Percentiles rank a stretch among this genome's conserved stretches.
These are phyloP conservation scores for Fomitiporia mediterranea DNA, from an alignment of 1,284 basidiomycete genomes.

Conservation along the genomic window DNA sequence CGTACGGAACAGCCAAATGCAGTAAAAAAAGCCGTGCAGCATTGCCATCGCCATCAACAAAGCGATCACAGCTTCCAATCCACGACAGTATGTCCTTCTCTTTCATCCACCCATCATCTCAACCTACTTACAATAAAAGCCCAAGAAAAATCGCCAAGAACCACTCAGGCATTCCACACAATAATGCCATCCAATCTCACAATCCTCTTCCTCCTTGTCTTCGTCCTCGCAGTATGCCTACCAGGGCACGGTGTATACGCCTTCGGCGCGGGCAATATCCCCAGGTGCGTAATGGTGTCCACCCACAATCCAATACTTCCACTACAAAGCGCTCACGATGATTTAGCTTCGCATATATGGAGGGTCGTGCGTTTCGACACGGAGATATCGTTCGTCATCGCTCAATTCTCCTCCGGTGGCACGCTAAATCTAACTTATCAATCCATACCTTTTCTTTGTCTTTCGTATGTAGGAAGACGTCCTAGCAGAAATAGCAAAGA, in stretches of 20 bases:
- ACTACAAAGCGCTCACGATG: background rate
- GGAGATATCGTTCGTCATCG: conserved; percentile 69
- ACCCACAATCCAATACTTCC: background rate
- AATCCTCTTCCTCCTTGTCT: conserved; percentile 43
- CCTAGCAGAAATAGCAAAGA: conserved; percentile 61
- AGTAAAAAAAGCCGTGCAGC: too few species aligned
- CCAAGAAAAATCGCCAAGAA: too few species aligned
- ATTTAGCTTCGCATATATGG: conserved; percentile 63
- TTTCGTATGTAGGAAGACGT: conserved; percentile 53
- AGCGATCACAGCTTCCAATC: background rate
- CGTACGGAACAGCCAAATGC: too few species aligned
- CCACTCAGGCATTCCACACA: background rate
- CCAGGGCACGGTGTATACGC: conserved; percentile 57
- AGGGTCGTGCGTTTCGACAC: conserved; percentile 78
- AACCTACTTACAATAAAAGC: background rate
- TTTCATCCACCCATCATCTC: background rate
- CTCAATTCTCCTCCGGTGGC: background rate
- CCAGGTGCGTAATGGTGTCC: conserved; percentile 42
- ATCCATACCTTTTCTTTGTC: background rate
- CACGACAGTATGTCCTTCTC: background rate
- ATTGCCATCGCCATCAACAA: background rate
- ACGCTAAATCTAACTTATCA: too few species aligned
- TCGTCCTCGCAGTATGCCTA: conserved; percentile 55
- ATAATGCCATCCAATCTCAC: conserved; percentile 24
- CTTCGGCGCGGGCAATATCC: conserved; percentile 75